Evolutionary conservation across 2,329 filamentous ascomycete species (phyloP), one percentile per base, ranked within the genome.

Genomic region (Sarocladium oryzae): DNA sequence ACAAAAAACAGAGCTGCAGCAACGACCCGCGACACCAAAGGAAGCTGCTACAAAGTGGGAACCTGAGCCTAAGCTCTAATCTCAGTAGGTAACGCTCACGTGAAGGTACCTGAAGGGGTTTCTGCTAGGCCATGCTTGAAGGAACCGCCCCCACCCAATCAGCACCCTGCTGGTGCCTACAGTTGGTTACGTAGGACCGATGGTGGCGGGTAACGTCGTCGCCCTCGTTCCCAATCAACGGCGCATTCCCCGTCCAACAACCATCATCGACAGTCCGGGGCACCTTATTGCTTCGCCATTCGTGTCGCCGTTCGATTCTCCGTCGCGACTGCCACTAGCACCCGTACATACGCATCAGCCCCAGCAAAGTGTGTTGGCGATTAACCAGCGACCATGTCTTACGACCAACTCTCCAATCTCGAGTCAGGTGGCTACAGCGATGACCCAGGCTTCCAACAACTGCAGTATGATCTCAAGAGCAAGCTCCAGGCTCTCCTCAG

Each of bases 381-480:
- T 15, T n/a, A 11, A 53, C 32, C 33, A 26, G 28, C 51, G 40
- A 52, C 16, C 56, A 97, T 97, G 92, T 96, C 92, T 16, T 97
- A 93, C 72, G 88, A 96, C 66, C 88, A 89, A 60, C 79, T 93
- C 56, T 87, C 87, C 52, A 86, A 82, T 55, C 77, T 96, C 58
- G 92, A 97, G 74, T 84, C 91, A 58, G 83, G 86, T 66, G 86
- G 87, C 64, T 99, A 96, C 72, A 78, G 81, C 63, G 93, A 99
- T 71, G 89, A 97, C 66, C 93, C 93, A 49, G 90, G 90, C 57
- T 99, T 97, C 77, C 81, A 89, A 63, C 78, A 81, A 53, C 81
- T 95, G 60, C 89, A 91, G 55, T 84, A 88, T 63, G 79, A 86
- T 53, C 81, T 97, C 54, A 95, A 88, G 69, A 87, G 89, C 68